phyloP scores from a whole-genome alignment of 2,329 filamentous ascomycete genomes.

The Periconia sp. region DNA sequence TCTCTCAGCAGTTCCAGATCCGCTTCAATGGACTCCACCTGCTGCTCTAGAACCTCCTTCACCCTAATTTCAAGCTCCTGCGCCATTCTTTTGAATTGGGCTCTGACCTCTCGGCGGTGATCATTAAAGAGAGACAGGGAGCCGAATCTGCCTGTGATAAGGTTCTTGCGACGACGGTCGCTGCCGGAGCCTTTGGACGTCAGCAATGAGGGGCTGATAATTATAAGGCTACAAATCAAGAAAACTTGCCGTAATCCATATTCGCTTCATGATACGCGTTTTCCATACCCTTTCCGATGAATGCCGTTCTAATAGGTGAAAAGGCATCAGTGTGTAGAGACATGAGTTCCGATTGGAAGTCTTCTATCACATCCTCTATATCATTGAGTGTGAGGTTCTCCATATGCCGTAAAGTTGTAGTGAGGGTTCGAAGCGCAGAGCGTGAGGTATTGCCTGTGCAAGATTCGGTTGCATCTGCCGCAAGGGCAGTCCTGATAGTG shows the following conservation, averaged over 20 bases:
- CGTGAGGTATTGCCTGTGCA: not conserved
- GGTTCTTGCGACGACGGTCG: constrained; percentile 15
- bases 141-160: constrained; percentile 18
- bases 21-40: constrained; percentile 18
- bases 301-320: constrained; percentile 18
- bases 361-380: constrained; percentile 33
- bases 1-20: constrained; percentile 23
- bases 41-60: constrained; percentile 9
- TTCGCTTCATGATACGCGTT: constrained; percentile 22
- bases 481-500: constrained; percentile 3
- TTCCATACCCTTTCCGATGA: constrained; percentile 25
- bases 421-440: constrained; percentile 25
- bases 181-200: constrained; percentile 4
- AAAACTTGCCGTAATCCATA: constrained; percentile 21
- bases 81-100: constrained; percentile 10
- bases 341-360: constrained; percentile 18
- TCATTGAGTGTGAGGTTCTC: constrained; percentile 31
- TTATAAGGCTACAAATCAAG: not conserved
- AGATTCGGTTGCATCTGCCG: not conserved
- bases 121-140: constrained; percentile 15
- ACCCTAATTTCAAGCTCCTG: constrained; percentile 11
- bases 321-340: constrained; percentile 18
- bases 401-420: constrained; percentile 32
- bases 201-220: not conserved
- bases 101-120: constrained; percentile 15